Percentiles rank a stretch among this genome's conserved stretches.
Conservation (phyloP, 805 yeast genomes). For the Yueomyces sinensis region DNA sequence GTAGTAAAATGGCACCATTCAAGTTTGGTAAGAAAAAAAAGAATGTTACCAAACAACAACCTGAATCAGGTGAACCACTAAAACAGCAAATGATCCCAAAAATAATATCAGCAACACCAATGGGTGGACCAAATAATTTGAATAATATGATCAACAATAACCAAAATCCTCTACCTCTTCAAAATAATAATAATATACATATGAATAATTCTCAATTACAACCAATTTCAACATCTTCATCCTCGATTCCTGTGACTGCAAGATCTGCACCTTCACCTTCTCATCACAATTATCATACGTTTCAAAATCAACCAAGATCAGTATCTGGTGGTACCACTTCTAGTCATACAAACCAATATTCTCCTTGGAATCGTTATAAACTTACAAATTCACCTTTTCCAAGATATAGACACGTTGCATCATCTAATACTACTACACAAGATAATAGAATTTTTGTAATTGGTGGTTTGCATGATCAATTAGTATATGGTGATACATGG, state of each 20-base stretch:
- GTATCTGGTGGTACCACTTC: too few species aligned
- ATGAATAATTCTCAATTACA: too few species aligned
- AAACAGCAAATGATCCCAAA: too few species aligned
- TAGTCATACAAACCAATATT: conserved; percentile 15
- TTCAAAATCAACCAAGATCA: conserved; percentile 4
- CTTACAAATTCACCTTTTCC: conserved; percentile 79
- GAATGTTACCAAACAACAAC: conserved; percentile 18
- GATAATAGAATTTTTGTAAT: conserved; percentile 73
- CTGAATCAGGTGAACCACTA: too few species aligned
- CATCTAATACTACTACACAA: conserved; percentile 52
- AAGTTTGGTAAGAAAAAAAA: conserved; percentile 40
- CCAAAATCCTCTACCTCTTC: too few species aligned
- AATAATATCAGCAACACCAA: too few species aligned
- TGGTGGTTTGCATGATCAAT: conserved; percentile 91
- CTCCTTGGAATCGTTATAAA: conserved; percentile 60
- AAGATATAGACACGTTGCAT: conserved; percentile 83
- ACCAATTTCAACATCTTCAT: too few species aligned
- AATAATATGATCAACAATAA: too few species aligned
- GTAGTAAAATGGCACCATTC: conserved; percentile 52
- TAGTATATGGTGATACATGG: conserved; percentile 96
- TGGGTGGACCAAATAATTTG: too few species aligned
- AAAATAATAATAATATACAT: too few species aligned
- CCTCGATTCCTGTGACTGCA: too few species aligned
- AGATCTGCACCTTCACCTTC: neutral
- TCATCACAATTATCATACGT: conserved; percentile 8